A percentile compares a stretch with the other conserved stretches of the same genome.
phyloP scores from a whole-genome alignment of 495 filamentous ascomycete species.

The Astrothelium macrocarpum region DNA sequence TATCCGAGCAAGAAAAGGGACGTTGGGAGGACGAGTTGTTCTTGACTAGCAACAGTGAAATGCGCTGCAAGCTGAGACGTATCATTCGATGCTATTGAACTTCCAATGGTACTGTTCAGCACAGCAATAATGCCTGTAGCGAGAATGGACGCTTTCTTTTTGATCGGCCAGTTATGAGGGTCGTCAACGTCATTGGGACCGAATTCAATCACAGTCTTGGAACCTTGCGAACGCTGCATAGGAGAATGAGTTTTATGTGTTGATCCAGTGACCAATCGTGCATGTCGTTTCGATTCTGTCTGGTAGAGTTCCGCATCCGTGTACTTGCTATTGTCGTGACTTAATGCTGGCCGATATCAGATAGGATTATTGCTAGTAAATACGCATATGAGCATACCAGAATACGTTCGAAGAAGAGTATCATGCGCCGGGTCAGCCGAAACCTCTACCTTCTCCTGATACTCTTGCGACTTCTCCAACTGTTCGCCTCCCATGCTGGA shows the following conservation, averaged over 20 bases:
- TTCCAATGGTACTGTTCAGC: conserved; percentile 66
- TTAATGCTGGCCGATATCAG: background rate
- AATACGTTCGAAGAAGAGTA: background rate
- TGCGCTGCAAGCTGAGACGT: conserved; percentile 47
- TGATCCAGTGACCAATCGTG: background rate
- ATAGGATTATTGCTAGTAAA: background rate
- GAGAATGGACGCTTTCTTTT: conserved; percentile 49
- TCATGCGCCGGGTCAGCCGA: background rate
- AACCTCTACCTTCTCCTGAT: background rate
- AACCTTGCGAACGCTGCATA: background rate
- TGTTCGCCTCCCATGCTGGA: background rate
- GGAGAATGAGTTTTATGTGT: background rate
- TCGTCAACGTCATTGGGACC: conserved; percentile 23
- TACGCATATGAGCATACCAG: background rate
- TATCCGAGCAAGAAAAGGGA: conserved; percentile 69
- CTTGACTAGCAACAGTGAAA: conserved; percentile 48
- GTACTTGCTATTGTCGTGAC: background rate
- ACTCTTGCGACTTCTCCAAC: background rate
- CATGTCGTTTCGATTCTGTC: background rate
- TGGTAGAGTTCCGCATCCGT: background rate
- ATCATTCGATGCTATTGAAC: conserved; percentile 55
- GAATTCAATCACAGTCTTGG: conserved; percentile 13
- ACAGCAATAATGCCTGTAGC: conserved; percentile 52
- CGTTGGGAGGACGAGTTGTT: conserved; percentile 58
- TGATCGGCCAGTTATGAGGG: conserved; percentile 33